Base-by-base conservation (phyloP, 768 basidiomycete species). In the Suillus spraguei region DNA sequence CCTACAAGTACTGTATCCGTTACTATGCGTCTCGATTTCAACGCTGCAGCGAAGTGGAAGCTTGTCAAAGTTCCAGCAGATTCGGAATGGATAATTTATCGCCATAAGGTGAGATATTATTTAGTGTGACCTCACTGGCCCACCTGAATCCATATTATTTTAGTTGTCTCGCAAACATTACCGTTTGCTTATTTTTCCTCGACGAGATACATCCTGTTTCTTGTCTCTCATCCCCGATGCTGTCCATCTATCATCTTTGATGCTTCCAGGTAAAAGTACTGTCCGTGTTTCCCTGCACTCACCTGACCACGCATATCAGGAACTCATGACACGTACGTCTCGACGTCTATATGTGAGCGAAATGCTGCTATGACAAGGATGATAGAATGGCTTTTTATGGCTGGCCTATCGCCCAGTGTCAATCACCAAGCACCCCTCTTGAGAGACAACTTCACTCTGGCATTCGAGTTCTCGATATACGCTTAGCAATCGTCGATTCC, bases 331-430 rank as follows among this genome's bases (percentile, higher is more conserved):
- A 87, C 88, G 88, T 87, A 74, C 63, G 84, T 80, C 38, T 13
- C 36, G 47, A 8, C 24, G 22, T 42, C 20, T 41, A 59, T 54
- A 20, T 10, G 16, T 28, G 39, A 52, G 13, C 22, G 41, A 9
- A 60, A 50, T 24, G 44, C 14, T 64, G 63, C 63, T 17, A 64
- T 66, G 39, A 58, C 38, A 4, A 41, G 28, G 61, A 67, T 47
- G 64, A 67, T 64, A 60, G 71, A 5, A 88, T 94, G 87, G 89
- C 93, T 10, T 86, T 93, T 65, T 89, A 94, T 67, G 91, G 91
- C 16, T 92, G 90, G 87, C 91, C 91, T 0, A 77, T 96, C 42
- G 91, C 92, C 0, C 94, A 97, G 72, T 98, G 95, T 70, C 95
- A 97, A 73, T 83, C 85, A 41, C 77, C 78, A 10, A 71, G 76